Conservation (phyloP, 2,329 filamentous ascomycete genomes). For the Penicillium corylophilum region DNA sequence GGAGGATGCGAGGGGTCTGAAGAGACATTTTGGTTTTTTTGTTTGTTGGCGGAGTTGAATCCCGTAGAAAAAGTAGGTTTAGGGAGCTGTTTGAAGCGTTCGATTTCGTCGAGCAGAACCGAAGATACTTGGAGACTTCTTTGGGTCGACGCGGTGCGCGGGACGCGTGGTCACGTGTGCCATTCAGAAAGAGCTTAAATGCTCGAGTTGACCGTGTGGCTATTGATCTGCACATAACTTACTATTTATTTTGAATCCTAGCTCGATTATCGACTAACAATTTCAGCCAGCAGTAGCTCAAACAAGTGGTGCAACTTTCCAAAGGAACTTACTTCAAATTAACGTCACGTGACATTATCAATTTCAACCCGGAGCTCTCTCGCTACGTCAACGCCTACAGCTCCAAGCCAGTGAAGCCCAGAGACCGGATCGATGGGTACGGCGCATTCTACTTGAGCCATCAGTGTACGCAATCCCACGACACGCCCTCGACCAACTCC, state of each 20-base stretch:
- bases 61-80: not conserved
- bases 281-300: not conserved
- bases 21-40: conserved; percentile 61
- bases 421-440: not conserved
- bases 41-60: not conserved
- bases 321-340: conserved; percentile 20
- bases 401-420: not conserved
- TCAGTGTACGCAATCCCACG: no score
- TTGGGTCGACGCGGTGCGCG: conserved; percentile 17
- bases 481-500: not conserved
- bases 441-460: not conserved
- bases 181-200: not conserved
- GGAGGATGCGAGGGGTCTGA: conserved; percentile 78
- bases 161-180: conserved; percentile 26
- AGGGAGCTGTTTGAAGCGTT: not conserved
- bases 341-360: conserved; percentile 50
- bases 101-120: not conserved
- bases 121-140: not conserved
- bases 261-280: no score
- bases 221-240: no score
- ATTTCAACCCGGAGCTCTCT: conserved; percentile 46
- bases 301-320: not conserved
- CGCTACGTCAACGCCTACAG: conserved; percentile 2
- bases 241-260: not conserved
- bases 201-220: not conserved